Evolutionary conservation across 495 filamentous ascomycete species (phyloP).

Genomic region (Talaromyces liani): DNA sequence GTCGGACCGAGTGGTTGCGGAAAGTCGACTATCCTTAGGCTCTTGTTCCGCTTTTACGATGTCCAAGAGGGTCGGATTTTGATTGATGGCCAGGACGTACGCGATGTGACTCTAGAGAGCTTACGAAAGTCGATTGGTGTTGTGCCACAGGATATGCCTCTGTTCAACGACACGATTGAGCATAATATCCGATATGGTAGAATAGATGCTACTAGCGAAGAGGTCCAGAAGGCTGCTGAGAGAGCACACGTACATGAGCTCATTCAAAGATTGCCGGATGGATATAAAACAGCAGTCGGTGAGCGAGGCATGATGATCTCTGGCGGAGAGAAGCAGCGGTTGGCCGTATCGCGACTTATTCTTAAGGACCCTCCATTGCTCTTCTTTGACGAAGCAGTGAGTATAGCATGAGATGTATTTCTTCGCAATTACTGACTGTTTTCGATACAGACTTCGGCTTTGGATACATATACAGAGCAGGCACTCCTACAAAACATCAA

Average conservation of each 20-base stretch:
- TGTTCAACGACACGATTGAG: conserved; percentile 92
- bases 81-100: conserved; percentile 89
- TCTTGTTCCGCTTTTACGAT: conserved; percentile 94
- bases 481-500: conserved; percentile 89
- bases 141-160: conserved; percentile 91
- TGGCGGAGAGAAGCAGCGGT: conserved; percentile 90
- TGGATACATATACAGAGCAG: conserved; percentile 95
- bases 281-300: conserved; percentile 87
- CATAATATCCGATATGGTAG: conserved; percentile 96
- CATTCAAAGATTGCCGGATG: conserved; percentile 68
- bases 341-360: conserved; percentile 79
- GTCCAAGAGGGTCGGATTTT: conserved; percentile 80
- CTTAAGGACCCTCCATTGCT: conserved; percentile 88
- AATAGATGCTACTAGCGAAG: conserved; percentile 65
- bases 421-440: conserved; percentile 4
- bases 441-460: conserved; percentile 61
- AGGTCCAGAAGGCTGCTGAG: conserved; percentile 67
- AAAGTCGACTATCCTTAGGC: conserved; percentile 84
- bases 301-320: conserved; percentile 98
- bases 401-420: conserved; percentile 15
- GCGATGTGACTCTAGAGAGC: conserved; percentile 72
- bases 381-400: conserved; percentile 92
- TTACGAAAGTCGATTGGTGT: conserved; percentile 84
- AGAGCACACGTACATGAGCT: conserved; percentile 80
- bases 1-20: conserved; percentile 94